Conservation (phyloP, 139 green algal genomes). For the Auxenochlorella pyrenoidosa region DNA sequence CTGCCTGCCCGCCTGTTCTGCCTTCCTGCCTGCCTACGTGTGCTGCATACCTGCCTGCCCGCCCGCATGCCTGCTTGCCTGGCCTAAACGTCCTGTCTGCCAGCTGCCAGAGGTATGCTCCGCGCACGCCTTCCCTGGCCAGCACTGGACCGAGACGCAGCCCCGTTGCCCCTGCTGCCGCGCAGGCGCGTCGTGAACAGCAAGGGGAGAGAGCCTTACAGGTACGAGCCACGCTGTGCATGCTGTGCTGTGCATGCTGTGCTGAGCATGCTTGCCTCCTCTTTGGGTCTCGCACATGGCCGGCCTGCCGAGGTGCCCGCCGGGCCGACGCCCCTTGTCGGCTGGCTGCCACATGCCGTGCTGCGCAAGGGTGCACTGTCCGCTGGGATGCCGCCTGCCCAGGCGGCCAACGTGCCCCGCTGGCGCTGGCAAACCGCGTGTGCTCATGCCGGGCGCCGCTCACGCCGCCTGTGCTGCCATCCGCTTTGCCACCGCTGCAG, state of each 20-base stretch:
- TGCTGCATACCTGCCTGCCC: too few relatives aligned
- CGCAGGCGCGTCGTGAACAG: slow-evolving; percentile 30
- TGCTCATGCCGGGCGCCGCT: not conserved
- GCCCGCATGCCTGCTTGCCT: too few relatives aligned
- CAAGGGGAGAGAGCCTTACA: slow-evolving; percentile 30
- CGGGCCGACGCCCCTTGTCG: not conserved
- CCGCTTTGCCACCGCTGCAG: not conserved
- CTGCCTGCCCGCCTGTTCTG: not conserved
- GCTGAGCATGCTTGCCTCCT: too few relatives aligned
- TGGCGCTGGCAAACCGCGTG: too few relatives aligned
- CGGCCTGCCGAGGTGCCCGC: too few relatives aligned
- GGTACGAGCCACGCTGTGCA: not conserved
- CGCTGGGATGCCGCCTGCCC: too few relatives aligned
- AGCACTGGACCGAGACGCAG: not conserved
- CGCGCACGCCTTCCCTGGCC: too few relatives aligned
- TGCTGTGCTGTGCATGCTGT: not conserved
- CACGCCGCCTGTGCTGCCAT: not conserved
- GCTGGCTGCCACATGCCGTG: not conserved
- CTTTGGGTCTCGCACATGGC: too few relatives aligned
- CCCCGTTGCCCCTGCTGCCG: too few relatives aligned
- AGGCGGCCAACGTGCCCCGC: too few relatives aligned
- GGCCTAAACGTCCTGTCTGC: too few relatives aligned
- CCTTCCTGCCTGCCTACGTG: not conserved
- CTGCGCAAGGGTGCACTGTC: not conserved
- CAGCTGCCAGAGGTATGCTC: too few relatives aligned